Evolutionary conservation across 257 asterid genomes (phyloP), one percentile per base, ranked within the genome.

Genomic region (Solanum appendiculatum): DNA sequence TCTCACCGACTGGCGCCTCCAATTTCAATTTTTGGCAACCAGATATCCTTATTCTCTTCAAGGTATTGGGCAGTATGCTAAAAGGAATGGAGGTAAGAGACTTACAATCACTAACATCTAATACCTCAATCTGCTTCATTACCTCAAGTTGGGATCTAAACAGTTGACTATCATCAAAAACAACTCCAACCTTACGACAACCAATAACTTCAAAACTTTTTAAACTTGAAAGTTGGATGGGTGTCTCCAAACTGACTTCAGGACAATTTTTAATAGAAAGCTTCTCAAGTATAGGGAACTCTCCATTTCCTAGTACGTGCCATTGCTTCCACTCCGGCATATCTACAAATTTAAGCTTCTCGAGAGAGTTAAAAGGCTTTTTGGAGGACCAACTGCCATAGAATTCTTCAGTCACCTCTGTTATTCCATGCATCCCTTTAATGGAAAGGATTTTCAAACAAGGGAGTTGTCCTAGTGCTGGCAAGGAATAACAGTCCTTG

Each of bases 261-360:
- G 14, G 48, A 1, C 14, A 42, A 3, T 42, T 42, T 42, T 0
- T 0, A 10, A 42, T 10, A 0, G 0, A 3, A 10, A 42, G 48
- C 0, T 3, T 10, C 14, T 42, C 48, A 42, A 10, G 48, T 10
- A 4, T 42, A 42, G 48, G 48, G 1, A 10, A 3, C 14, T 42
- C 48, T 42, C 48, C 48, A 42, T 0, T 42, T 10, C 48, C 48
- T 42, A 3, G 48, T 10, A 3, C 0, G 14, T 42, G 5, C 48
- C 48, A 42, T 42, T 42, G 46, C 14, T 42, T 42, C 48, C 73
- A 74, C 51, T 56, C 88, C 0, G 11, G 3, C 88, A 86, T 86
- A 12, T 74, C 4, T 21, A 1, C 39, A 86, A 86, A 36, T 42
- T 9, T 1, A 58, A 86, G 11, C 29, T 8, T 9, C n/a, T 20